Evolutionary conservation across 768 basidiomycete genomes (phyloP).

Genomic region (Rhizopogon roseolus): DNA sequence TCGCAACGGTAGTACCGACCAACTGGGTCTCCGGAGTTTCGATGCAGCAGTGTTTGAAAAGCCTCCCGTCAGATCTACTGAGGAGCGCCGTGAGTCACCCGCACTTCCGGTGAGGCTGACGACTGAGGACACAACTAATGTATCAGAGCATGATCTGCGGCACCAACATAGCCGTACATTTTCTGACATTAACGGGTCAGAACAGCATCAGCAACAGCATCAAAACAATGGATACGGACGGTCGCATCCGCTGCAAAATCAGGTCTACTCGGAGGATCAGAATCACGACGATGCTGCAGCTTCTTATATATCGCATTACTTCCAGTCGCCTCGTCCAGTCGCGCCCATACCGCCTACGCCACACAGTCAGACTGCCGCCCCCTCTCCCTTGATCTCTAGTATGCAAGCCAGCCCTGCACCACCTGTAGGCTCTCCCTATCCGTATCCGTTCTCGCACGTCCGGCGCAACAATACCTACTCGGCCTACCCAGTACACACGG

Average conservation of each 20-base stretch:
- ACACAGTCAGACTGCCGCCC: slow-evolving; percentile 68
- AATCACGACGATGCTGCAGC: slow-evolving; percentile 58
- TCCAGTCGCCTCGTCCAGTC: slow-evolving; percentile 58
- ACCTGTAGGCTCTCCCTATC: slow-evolving; percentile 73
- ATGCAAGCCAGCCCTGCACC: slow-evolving; percentile 46
- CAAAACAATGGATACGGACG: slow-evolving; percentile 24
- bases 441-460: slow-evolving; percentile 72
- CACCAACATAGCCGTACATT: slow-evolving; percentile 16
- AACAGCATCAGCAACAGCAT: slow-evolving; percentile 12
- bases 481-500: slow-evolving; percentile 37
- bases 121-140: slow-evolving; percentile 12
- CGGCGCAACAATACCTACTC: slow-evolving; percentile 45
- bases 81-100: slow-evolving; percentile 26
- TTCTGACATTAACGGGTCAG: slow-evolving; percentile 13
- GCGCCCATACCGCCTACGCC: slow-evolving; percentile 81
- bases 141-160: slow-evolving; percentile 13
- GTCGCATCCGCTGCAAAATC: slow-evolving; percentile 34
- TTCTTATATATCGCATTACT: slow-evolving; percentile 63
- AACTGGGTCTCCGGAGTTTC: slow-evolving; percentile 54
- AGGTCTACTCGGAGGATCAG: slow-evolving; percentile 53
- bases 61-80: slow-evolving; percentile 20
- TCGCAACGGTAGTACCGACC: slow-evolving; percentile 57
- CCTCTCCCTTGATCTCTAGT: slow-evolving; percentile 34
- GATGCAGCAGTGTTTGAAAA: slow-evolving; percentile 54
- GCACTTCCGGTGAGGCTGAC: slow-evolving; percentile 3